Base-by-base conservation (phyloP, 2,329 filamentous ascomycete genomes). In the Fusarium sp. region DNA sequence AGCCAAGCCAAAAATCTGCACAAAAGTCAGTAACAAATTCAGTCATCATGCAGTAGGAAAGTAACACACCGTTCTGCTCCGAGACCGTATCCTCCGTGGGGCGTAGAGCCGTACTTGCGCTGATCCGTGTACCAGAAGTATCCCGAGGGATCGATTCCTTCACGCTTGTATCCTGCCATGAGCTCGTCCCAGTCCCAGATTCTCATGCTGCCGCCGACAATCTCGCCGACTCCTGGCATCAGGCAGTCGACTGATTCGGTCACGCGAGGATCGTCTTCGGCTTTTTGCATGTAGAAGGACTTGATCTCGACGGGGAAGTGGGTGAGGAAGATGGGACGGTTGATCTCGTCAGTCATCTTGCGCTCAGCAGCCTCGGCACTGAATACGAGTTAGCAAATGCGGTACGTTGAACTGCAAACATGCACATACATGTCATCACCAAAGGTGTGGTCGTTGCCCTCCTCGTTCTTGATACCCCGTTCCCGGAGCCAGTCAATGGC, bases 61-160 rank as follows among this genome's bases (percentile, higher is more conserved):
- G 9, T 8, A 7, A 10, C 11, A 4, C 59, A 69, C 67, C 95
- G 89, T 85, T 98, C 95, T 56, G 97, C 86, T 73, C 96, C 96
- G 53, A 99, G 86, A 58, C 95, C 95, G 79, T 97, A 98, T 60
- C 95, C 94, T 69, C 93, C 93, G 81, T 98, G 95, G 27, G 93
- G 93, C 46, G 91, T 93, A 59, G 91, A 93, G 61, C 96, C 96
- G 78, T 98, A 74, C 92, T 96, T 97, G 78, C 94, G 87, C 87
- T 97, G 93, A 82, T 97, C 96, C 31, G 93, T 96, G 84, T 98
- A 99, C 96, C 96, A 99, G 86, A 96, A 98, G 83, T 98, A 98
- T 49, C 91, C 90, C 74, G 87, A 87, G 18, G 93, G 89, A 74
- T 92, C 89, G 79, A 98, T 96, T 40, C 90, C 91, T 81, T 97